Conservation (phyloP, 2,329 filamentous ascomycete genomes). For the Pseudofabraea citricarpa region DNA sequence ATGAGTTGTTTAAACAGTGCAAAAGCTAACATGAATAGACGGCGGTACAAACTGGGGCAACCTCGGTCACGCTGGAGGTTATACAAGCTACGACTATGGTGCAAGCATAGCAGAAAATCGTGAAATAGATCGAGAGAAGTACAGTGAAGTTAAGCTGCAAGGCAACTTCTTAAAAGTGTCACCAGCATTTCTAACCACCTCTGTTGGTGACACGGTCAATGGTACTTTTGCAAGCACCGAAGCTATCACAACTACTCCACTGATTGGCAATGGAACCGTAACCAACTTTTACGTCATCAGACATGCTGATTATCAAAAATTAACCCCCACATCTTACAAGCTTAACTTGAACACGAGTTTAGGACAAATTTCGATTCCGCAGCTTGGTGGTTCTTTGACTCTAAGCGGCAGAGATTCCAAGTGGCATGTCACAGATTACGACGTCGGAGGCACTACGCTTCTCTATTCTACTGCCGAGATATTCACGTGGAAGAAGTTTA, state of each 20-base stretch:
- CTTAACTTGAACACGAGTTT: conserved; percentile 57
- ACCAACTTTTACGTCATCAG: conserved; percentile 62
- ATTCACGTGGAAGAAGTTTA: conserved; percentile 63
- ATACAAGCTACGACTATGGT: conserved; percentile 55
- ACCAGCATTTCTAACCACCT: conserved; percentile 61
- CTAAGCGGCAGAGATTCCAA: conserved; percentile 62
- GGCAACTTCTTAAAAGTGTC: conserved; percentile 72
- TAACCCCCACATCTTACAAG: conserved; percentile 54
- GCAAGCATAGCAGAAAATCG: conserved; percentile 66
- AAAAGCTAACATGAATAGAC: conserved; percentile 44
- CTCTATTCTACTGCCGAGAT: conserved; percentile 68
- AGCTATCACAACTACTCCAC: conserved; percentile 46
- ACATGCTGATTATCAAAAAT: conserved; percentile 60
- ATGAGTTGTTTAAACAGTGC: not conserved
- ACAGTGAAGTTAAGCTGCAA: conserved; percentile 72
- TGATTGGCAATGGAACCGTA: conserved; percentile 48
- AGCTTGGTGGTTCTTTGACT: conserved; percentile 49
- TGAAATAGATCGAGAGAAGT: conserved; percentile 67
- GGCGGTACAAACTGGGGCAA: conserved; percentile 86
- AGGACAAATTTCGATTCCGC: conserved; percentile 53
- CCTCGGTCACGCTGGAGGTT: conserved; percentile 62
- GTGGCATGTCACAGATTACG: conserved; percentile 63
- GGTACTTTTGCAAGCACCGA: conserved; percentile 49
- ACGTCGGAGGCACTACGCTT: conserved; percentile 52
- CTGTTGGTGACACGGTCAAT: conserved; percentile 41